Evolutionary conservation across 2,329 filamentous ascomycete species (phyloP).

Genomic region (Nothophoma quercina): DNA sequence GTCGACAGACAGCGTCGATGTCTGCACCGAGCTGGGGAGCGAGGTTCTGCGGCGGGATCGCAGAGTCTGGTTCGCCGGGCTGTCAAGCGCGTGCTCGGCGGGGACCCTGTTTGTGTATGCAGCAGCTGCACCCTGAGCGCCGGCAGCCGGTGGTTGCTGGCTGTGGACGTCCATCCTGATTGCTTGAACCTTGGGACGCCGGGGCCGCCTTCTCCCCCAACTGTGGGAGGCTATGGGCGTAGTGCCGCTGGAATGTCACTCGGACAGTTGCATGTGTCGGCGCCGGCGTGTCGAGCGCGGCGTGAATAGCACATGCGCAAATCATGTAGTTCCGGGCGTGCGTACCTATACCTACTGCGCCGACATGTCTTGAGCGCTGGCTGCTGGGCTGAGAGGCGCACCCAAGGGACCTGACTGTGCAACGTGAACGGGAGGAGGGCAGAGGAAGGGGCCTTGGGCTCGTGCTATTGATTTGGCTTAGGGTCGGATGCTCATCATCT

Average conservation of each 20-base stretch:
- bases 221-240: background rate
- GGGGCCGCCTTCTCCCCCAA: no score
- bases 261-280: background rate
- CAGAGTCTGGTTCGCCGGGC: constrained; percentile 31
- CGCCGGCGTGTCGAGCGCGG: constrained; percentile 14
- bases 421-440: background rate
- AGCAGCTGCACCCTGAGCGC: background rate
- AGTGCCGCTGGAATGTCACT: background rate
- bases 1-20: constrained; percentile 24
- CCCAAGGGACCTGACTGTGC: background rate
- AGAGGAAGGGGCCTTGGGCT: background rate
- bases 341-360: background rate
- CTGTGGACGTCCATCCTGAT: constrained; percentile 5
- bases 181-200: no score
- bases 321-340: background rate
- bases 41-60: constrained; percentile 40
- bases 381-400: background rate
- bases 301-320: background rate
- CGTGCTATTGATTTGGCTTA: background rate
- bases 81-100: constrained; percentile 13
- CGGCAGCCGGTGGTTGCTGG: background rate
- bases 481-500: background rate
- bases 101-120: background rate
- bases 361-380: background rate
- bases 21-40: constrained; percentile 30